These are phyloP conservation scores for Syncephalastrum racemosum DNA, from an alignment of 371 early-diverging fungal species.

Conservation along the genomic window DNA sequence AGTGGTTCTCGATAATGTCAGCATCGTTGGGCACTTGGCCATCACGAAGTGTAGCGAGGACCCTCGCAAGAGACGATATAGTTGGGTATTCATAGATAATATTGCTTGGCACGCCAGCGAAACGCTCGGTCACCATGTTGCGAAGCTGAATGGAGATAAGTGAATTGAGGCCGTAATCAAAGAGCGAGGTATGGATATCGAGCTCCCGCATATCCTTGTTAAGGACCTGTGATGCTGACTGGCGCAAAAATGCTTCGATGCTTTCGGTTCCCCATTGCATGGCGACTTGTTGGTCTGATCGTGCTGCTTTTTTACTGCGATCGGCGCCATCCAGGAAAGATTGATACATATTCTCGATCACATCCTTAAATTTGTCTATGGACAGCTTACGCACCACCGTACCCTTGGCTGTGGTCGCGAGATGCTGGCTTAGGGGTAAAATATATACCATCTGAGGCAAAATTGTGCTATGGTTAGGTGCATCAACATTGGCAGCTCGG, in stretches of 20 bases:
- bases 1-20: conserved; percentile 7
- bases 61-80: conserved; percentile 13
- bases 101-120: conserved; percentile 21
- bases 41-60: not conserved
- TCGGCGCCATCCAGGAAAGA: conserved; percentile 12
- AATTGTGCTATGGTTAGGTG: conserved; percentile 29
- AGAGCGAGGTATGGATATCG: not conserved
- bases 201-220: no score
- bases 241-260: no score
- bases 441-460: conserved; percentile 34
- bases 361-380: conserved; percentile 11
- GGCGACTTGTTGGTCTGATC: no score
- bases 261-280: no score
- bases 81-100: conserved; percentile 32
- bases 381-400: conserved; percentile 25
- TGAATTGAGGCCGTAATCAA: conserved; percentile 8
- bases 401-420: conserved; percentile 27
- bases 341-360: conserved; percentile 25
- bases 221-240: no score
- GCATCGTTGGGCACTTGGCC: not conserved
- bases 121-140: conserved; percentile 12
- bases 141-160: conserved; percentile 4
- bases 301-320: not conserved
- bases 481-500: conserved; percentile 21
- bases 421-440: conserved; percentile 16